Percentiles rank a stretch among this genome's conserved stretches.
Evolutionary conservation across 2,329 filamentous ascomycete genomes (phyloP).

Genomic region (Talaromyces rugulosus): DNA sequence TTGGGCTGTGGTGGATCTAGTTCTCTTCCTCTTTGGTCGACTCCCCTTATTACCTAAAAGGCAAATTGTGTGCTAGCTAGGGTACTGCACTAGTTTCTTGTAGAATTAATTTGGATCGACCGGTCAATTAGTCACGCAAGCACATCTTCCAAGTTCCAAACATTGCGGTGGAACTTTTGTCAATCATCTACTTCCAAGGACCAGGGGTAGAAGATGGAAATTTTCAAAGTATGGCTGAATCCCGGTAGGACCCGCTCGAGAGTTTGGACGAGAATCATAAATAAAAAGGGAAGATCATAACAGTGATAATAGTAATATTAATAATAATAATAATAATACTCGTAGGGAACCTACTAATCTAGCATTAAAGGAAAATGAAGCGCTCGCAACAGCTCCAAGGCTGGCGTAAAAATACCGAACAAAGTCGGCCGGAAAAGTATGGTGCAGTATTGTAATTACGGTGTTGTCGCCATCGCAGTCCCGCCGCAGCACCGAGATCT

Average conservation of each 20-base stretch:
- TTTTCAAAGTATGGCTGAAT: not conserved
- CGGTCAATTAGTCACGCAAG: not conserved
- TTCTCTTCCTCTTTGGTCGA: not conserved
- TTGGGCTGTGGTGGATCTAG: too few species aligned
- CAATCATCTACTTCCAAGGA: too few species aligned
- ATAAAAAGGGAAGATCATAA: not conserved
- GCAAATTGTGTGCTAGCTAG: not conserved
- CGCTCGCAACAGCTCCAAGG: too few species aligned
- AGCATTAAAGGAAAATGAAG: too few species aligned
- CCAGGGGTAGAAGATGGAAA: not conserved
- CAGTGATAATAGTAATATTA: not conserved
- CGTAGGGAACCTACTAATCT: too few species aligned
- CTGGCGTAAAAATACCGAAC: too few species aligned
- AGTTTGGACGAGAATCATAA: not conserved
- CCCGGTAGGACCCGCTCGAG: not conserved
- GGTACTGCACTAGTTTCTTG: not conserved
- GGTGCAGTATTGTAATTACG: not conserved
- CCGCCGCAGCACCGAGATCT: not conserved
- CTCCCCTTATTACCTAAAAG: not conserved
- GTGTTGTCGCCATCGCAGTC: not conserved
- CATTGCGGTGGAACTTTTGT: not conserved
- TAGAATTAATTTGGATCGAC: not conserved
- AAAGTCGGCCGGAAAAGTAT: not conserved
- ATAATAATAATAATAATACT: not conserved
- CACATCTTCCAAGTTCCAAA: not conserved